Evolutionary conservation across 352 stramenopile species (phyloP), one percentile per base, ranked within the genome.

Genomic region (Phytophthora syringae): DNA sequence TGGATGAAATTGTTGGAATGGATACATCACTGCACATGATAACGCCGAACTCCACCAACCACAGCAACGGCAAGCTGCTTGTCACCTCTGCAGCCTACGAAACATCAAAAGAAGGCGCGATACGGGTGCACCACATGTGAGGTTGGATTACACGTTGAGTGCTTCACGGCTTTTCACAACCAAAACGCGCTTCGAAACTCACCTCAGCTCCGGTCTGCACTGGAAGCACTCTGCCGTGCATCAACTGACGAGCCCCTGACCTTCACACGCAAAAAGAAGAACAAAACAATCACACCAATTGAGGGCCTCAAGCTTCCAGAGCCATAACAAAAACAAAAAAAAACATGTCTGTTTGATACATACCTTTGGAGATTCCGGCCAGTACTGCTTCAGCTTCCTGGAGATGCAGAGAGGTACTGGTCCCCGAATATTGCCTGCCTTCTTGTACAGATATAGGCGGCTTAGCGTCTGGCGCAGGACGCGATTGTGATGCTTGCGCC

Each of bases 71-170:
- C 34, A 42, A 42, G 34, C 34, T 42, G 34, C 34, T 42, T 42
- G 34, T 18, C 2, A 42, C 16, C 34, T 42, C 15, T 42, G 34
- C 11, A 42, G 34, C 15, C 10, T 42, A 16, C 34, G 34, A 6
- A 42, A 42, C 13, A 18, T 42, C 12, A 39, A 42, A 20, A 42
- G 16, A 42, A 42, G 13, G 7, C 34, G 18, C 34, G 34, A 42
- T 42, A 42, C 34, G 34, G 34, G 6, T 42, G 34, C 42, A 60
- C 42, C 21, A 60, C 53, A 15, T 60, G 50, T 36, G 50, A 60
- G 42, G 11, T 22, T 1, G 50, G 50, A 13, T 67, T 67, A 18
- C 58, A 60, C 30, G 59, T 56, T 2, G 50, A 67, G 24, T 67
- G 39, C 10, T 60, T 67, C 15, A 60, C 27, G 6, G 40, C 42